Evolutionary conservation across 495 filamentous ascomycete genomes (phyloP).

Genomic region (Entonaema liquescens): DNA sequence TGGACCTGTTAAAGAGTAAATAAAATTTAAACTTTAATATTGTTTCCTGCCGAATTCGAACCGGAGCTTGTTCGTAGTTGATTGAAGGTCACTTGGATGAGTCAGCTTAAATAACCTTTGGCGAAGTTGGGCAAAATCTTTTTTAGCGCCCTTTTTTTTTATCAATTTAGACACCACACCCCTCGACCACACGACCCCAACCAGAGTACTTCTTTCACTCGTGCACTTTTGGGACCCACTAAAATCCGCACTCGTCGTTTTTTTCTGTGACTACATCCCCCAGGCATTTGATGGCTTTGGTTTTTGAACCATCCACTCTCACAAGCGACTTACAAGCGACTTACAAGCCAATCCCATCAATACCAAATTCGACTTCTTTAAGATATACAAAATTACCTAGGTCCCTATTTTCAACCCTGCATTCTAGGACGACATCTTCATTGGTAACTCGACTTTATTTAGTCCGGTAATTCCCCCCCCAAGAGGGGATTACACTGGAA

Average conservation of each 20-base stretch:
- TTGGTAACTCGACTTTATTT: background rate
- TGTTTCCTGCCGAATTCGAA: background rate
- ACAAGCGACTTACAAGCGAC: conserved; percentile 22
- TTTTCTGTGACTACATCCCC: conserved; percentile 32
- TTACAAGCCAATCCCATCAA: conserved; percentile 26
- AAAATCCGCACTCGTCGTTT: conserved; percentile 17
- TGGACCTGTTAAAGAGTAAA: background rate
- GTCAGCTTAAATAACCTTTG: background rate
- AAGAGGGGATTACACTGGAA: conserved; percentile 24
- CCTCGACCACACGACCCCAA: conserved; percentile 25
- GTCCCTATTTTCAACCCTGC: background rate
- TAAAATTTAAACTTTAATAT: background rate
- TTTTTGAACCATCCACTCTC: background rate
- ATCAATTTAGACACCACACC: background rate
- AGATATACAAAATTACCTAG: background rate
- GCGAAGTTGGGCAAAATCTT: background rate
- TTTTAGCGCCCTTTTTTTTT: conserved; percentile 13
- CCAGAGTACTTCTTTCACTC: background rate
- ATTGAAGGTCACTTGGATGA: background rate
- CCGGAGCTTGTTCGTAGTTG: background rate
- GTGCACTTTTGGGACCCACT: conserved; percentile 20
- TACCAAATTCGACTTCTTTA: background rate
- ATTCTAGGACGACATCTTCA: background rate
- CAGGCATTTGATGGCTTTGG: conserved; percentile 2
- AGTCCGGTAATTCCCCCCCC: conserved; percentile 21